phyloP scores from a whole-genome alignment of 176 grass and related monocot genomes.

The Cocos nucifera region DNA sequence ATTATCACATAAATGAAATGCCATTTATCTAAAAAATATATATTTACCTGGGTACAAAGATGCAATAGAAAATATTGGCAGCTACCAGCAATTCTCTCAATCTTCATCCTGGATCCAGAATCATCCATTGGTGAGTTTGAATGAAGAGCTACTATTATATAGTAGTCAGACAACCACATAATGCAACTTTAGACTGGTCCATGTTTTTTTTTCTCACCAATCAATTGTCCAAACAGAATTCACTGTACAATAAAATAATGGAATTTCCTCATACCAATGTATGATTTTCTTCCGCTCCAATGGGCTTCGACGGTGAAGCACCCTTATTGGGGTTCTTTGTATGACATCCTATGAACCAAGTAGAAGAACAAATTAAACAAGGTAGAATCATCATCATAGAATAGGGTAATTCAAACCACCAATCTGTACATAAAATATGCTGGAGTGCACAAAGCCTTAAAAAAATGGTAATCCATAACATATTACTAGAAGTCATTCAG shows the following conservation, averaged over 20 bases:
- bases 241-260: conserved; percentile 3
- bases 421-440: no score
- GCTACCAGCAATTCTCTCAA: conserved; percentile 52
- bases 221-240: conserved; percentile 2
- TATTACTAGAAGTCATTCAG: no score
- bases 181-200: no score
- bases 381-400: no score
- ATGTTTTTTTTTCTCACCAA: conserved; percentile 1
- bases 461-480: no score
- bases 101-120: conserved; percentile 64
- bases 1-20: no score
- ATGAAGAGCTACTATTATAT: neutral
- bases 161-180: no score
- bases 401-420: no score
- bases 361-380: conserved; percentile 11
- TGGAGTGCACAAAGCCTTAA: no score
- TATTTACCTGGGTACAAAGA: conserved; percentile 71
- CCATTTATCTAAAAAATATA: no score
- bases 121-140: neutral
- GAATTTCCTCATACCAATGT: conserved; percentile 57
- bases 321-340: conserved; percentile 84
- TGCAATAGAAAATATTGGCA: conserved; percentile 79
- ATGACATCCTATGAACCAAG: conserved; percentile 54
- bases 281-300: conserved; percentile 70
- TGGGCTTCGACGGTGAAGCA: conserved; percentile 84